phyloP scores from a whole-genome alignment of 2,329 filamentous ascomycete species.

The Graphiopsis chlorocephala region DNA sequence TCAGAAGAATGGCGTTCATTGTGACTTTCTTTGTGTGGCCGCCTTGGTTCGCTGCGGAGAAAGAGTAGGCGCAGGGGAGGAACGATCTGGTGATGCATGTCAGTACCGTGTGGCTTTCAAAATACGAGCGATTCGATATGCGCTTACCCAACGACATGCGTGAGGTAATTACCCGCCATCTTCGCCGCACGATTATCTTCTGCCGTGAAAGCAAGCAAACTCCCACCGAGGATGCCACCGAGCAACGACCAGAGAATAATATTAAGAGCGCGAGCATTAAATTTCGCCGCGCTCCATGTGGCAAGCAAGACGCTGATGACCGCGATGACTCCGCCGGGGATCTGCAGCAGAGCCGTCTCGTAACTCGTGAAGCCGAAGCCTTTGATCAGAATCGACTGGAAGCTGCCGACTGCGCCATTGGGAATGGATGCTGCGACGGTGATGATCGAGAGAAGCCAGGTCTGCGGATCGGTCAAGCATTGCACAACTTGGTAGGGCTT shows the following conservation, averaged over 20 bases:
- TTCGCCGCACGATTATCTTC: conserved; percentile 41
- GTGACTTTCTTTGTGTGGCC: conserved; percentile 41
- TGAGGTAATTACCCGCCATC: conserved; percentile 34
- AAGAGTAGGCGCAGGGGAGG: conserved; percentile 34
- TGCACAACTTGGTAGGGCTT: conserved; percentile 56
- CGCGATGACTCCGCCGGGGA: conserved; percentile 63
- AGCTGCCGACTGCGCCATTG: conserved; percentile 58
- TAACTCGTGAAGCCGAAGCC: conserved; percentile 58
- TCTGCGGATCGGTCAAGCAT: conserved; percentile 55
- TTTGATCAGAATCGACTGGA: conserved; percentile 58
- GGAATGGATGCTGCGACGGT: conserved; percentile 54
- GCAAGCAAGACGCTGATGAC: conserved; percentile 32
- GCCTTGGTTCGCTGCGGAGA: conserved; percentile 28
- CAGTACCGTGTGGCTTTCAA: background rate
- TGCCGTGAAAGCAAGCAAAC: conserved; percentile 49
- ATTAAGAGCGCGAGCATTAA: conserved; percentile 31
- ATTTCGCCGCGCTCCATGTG: conserved; percentile 45
- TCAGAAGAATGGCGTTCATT: conserved; percentile 36
- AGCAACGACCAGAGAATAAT: conserved; percentile 33
- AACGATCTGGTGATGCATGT: conserved; percentile 20
- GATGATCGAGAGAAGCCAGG: conserved; percentile 55
- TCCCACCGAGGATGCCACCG: conserved; percentile 45
- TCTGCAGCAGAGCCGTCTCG: conserved; percentile 58
- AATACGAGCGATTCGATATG: background rate
- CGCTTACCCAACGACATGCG: conserved; percentile 30